phyloP scores from a whole-genome alignment of 148 eudicot genomes.

The Chenopodium suecicum region DNA sequence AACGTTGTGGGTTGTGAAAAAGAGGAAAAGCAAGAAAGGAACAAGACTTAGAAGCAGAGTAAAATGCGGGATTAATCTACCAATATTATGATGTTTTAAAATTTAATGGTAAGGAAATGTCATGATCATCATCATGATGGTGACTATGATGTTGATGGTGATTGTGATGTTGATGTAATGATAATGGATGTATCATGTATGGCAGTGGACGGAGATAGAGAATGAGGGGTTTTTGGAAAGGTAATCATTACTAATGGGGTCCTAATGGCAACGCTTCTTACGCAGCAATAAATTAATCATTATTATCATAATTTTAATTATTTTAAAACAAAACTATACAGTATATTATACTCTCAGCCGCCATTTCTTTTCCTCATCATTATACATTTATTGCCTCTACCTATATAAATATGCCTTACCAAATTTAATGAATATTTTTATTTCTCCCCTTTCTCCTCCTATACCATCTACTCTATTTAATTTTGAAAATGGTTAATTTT shows the following conservation, averaged over 20 bases:
- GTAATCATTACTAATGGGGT: slow-evolving; percentile 51
- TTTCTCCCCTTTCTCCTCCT: no score
- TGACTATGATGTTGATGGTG: background rate
- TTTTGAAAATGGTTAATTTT: no score
- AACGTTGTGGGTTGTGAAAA: background rate
- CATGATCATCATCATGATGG: slow-evolving; percentile 10
- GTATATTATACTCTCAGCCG: slow-evolving; percentile 38
- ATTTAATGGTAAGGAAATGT: slow-evolving; percentile 2
- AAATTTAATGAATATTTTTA: background rate
- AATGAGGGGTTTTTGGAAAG: background rate
- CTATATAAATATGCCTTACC: background rate
- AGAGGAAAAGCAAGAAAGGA: background rate
- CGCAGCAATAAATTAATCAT: slow-evolving; percentile 10
- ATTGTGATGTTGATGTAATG: background rate
- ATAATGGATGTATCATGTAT: slow-evolving; percentile 7
- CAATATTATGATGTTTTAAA: background rate
- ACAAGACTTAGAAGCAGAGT: background rate
- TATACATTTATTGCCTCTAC: slow-evolving; percentile 17
- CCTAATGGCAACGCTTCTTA: slow-evolving; percentile 34
- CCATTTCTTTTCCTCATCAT: slow-evolving; percentile 44
- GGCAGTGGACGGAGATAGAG: background rate
- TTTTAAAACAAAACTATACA: no score
- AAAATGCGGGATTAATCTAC: background rate
- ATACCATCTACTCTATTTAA: no score
- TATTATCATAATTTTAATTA: background rate